Evolutionary conservation across 1,284 basidiomycete genomes (phyloP).

Genomic region (Trichosporon faecale): DNA sequence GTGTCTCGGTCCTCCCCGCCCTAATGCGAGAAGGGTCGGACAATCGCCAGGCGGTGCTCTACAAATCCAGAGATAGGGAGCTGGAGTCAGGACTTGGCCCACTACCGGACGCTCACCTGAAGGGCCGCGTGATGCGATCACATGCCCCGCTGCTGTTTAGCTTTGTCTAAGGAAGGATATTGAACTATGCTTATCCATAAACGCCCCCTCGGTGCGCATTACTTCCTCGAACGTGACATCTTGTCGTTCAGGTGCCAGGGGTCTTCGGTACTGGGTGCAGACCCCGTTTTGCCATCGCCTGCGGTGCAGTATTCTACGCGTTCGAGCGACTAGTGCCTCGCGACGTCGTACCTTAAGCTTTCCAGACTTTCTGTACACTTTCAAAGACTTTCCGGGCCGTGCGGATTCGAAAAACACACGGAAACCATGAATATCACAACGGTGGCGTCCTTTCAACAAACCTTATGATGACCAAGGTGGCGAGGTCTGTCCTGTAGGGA

Average conservation of each 20-base stretch:
- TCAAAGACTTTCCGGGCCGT: neutral
- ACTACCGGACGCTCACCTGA: neutral
- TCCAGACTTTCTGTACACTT: neutral
- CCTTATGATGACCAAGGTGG: neutral
- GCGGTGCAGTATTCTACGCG: neutral
- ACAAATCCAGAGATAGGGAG: neutral
- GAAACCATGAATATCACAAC: neutral
- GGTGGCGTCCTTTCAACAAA: neutral
- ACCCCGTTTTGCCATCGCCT: neutral
- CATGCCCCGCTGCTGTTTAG: neutral
- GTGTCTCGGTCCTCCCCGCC: neutral
- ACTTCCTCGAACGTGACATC: neutral
- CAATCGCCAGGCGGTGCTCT: neutral
- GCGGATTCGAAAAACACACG: neutral
- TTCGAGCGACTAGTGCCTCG: neutral
- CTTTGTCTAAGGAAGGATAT: neutral
- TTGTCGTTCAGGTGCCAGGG: neutral
- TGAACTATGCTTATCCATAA: neutral
- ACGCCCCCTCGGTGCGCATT: neutral
- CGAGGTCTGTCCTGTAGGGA: neutral
- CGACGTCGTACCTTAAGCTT: neutral
- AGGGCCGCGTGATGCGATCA: neutral
- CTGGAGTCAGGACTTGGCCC: neutral
- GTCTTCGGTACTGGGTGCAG: neutral
- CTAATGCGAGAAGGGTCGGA: neutral